Conservation (phyloP, 148 eudicot genomes). For the Dysphania ambrosioides region DNA sequence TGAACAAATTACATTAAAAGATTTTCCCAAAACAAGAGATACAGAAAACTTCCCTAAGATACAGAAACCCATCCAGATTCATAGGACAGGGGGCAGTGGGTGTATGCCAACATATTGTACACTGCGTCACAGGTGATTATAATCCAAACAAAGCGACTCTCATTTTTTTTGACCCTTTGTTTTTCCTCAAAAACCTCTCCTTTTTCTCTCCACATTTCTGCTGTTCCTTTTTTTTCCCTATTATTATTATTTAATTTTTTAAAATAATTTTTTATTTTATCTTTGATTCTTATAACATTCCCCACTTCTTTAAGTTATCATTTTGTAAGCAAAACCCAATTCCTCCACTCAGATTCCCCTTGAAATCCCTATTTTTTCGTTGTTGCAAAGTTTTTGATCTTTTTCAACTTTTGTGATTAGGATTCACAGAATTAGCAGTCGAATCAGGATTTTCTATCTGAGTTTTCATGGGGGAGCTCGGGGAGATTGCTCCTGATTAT, state of each 20-base stretch:
- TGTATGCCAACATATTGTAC: no score
- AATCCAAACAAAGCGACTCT: conserved; percentile 8
- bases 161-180: no score
- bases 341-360: background rate
- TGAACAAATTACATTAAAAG: no score
- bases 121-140: conserved; percentile 2
- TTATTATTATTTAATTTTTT: background rate
- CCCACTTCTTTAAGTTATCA: background rate
- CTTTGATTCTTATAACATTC: background rate
- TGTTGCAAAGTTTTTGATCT: no score
- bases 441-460: conserved; percentile 15
- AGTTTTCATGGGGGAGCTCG: conserved; percentile 32
- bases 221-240: no score
- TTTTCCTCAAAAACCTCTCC: background rate
- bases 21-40: no score
- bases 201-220: no score
- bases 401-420: background rate
- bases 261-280: conserved; percentile 5
- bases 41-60: no score
- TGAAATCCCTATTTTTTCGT: background rate
- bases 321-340: conserved; percentile 16
- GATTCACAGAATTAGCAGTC: conserved; percentile 1
- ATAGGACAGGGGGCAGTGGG: no score
- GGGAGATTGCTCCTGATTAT: conserved; percentile 36
- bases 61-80: conserved; percentile 28